Evolutionary conservation across 345 rosid species (phyloP).

Genomic region (Aquilaria yunnanensis): DNA sequence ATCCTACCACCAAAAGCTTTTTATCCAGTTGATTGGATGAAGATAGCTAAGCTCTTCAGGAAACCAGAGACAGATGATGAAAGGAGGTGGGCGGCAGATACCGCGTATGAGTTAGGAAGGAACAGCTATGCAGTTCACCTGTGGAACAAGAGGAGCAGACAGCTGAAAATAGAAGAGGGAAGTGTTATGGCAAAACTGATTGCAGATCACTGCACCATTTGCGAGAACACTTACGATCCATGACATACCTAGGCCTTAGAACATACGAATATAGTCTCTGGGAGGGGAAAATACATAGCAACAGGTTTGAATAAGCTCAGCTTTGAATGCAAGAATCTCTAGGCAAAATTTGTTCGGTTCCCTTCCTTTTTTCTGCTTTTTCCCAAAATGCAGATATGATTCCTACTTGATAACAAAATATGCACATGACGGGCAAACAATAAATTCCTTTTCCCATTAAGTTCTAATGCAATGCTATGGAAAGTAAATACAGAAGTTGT

Average conservation of each 20-base stretch:
- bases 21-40: slow-evolving; percentile 56
- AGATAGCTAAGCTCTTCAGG: slow-evolving; percentile 46
- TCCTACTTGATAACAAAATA: too few relatives aligned
- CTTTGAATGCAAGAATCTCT: too few relatives aligned
- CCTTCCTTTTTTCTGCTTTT: too few relatives aligned
- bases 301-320: too few relatives aligned
- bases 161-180: slow-evolving; percentile 39
- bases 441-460: too few relatives aligned
- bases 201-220: slow-evolving; percentile 37
- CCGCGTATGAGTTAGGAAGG: slow-evolving; percentile 19
- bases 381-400: too few relatives aligned
- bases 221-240: slow-evolving; percentile 21
- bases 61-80: slow-evolving; percentile 35
- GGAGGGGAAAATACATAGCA: neutral
- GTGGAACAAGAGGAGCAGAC: slow-evolving; percentile 44
- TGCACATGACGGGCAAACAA: too few relatives aligned
- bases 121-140: slow-evolving; percentile 41
- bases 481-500: too few relatives aligned
- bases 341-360: too few relatives aligned
- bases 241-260: slow-evolving; percentile 1
- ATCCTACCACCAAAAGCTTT: slow-evolving; percentile 45
- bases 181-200: slow-evolving; percentile 39
- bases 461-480: too few relatives aligned
- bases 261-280: neutral
- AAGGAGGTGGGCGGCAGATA: slow-evolving; percentile 35